phyloP scores from a whole-genome alignment of 495 filamentous ascomycete genomes.

The Penicillium lagena region DNA sequence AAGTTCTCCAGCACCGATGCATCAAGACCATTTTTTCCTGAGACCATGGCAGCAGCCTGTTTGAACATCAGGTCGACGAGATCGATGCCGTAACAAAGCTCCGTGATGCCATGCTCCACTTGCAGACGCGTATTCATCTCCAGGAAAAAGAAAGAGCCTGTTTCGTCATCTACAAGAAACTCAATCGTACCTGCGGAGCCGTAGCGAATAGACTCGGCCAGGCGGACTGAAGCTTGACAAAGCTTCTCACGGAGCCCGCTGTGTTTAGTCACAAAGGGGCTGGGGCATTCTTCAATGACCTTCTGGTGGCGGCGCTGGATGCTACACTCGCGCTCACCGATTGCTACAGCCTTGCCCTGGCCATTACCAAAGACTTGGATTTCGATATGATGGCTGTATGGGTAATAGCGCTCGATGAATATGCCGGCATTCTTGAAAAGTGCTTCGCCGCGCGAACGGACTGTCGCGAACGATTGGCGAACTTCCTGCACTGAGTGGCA shows the following conservation, averaged over 20 bases:
- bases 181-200: slow-evolving; percentile 56
- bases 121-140: slow-evolving; percentile 66
- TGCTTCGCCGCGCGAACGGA: slow-evolving; percentile 30
- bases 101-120: slow-evolving; percentile 62
- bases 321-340: slow-evolving; percentile 42
- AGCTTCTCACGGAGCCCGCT: slow-evolving; percentile 41
- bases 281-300: slow-evolving; percentile 49
- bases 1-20: slow-evolving; percentile 21
- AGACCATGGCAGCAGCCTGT: slow-evolving; percentile 43
- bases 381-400: slow-evolving; percentile 38
- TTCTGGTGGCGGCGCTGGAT: slow-evolving; percentile 49
- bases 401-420: slow-evolving; percentile 40
- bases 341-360: slow-evolving; percentile 29
- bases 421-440: slow-evolving; percentile 41
- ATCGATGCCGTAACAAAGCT: slow-evolving; percentile 53
- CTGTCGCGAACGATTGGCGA: slow-evolving; percentile 25
- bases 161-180: slow-evolving; percentile 55
- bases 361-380: slow-evolving; percentile 43
- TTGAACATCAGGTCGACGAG: slow-evolving; percentile 50
- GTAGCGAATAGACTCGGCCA: slow-evolving; percentile 50
- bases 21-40: slow-evolving; percentile 26
- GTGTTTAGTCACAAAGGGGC: slow-evolving; percentile 41
- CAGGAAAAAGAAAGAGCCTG: slow-evolving; percentile 55
- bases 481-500: slow-evolving; percentile 30
- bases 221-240: slow-evolving; percentile 41